phyloP scores from a whole-genome alignment of 345 rosid species.

The Populus davidiana region DNA sequence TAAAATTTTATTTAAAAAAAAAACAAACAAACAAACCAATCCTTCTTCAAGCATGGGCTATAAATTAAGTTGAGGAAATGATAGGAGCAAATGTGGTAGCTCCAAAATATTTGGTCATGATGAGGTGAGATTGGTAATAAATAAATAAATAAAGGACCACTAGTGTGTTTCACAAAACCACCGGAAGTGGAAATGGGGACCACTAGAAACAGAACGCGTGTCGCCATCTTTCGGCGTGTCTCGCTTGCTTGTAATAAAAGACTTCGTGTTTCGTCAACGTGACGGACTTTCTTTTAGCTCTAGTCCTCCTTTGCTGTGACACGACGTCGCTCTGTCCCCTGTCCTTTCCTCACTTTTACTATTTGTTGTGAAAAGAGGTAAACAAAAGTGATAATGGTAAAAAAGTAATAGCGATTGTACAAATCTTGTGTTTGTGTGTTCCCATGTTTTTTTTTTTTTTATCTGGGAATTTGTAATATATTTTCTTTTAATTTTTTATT shows the following conservation, averaged over 20 bases:
- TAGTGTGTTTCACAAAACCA: background rate
- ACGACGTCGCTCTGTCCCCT: constrained; percentile 13
- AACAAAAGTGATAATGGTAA: too few relatives aligned
- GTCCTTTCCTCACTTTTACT: background rate
- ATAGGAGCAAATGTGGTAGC: too few relatives aligned
- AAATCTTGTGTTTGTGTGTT: too few relatives aligned
- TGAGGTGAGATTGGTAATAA: background rate
- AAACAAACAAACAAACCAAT: too few relatives aligned
- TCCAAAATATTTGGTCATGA: background rate
- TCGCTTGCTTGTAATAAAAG: background rate
- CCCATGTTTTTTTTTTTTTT: too few relatives aligned
- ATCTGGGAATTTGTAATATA: too few relatives aligned
- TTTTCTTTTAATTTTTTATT: too few relatives aligned
- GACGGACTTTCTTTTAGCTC: constrained; percentile 14
- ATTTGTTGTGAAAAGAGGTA: background rate
- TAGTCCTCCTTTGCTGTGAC: constrained; percentile 4
- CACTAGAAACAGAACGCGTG: constrained; percentile 22
- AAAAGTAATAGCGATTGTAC: too few relatives aligned
- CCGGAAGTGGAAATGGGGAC: constrained; percentile 4
- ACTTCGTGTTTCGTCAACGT: constrained; percentile 28
- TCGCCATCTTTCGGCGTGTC: constrained; percentile 33
- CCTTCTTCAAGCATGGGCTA: too few relatives aligned
- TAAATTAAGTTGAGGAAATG: too few relatives aligned
- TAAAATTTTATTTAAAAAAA: too few relatives aligned
- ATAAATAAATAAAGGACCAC: background rate